Conservation (phyloP, 2,329 filamentous ascomycete species). For the Arthrinium phaeospermum region DNA sequence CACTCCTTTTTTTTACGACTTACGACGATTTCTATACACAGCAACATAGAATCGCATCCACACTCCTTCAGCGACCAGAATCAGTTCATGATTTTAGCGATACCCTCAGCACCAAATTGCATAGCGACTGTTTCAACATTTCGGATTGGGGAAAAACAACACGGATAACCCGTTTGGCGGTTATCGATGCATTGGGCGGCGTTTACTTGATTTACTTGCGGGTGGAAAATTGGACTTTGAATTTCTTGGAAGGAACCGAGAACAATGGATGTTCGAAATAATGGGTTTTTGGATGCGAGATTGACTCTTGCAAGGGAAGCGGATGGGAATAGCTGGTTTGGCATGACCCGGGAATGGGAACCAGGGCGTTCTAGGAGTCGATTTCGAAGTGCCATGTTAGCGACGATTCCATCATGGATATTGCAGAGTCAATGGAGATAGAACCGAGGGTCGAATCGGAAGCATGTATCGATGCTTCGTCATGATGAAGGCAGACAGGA, state of each 20-base stretch:
- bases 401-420: not conserved
- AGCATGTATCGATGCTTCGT: conserved; percentile 7
- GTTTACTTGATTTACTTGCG: conserved; percentile 29
- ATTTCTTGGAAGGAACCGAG: conserved; percentile 16
- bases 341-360: not conserved
- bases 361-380: not conserved
- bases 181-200: conserved; percentile 42
- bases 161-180: conserved; percentile 35
- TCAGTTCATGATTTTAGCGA: conserved; percentile 40
- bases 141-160: conserved; percentile 36
- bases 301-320: conserved; percentile 4
- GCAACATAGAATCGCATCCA: conserved; percentile 42
- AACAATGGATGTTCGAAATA: conserved; percentile 17
- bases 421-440: not conserved
- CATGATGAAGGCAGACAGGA: conserved; percentile 18
- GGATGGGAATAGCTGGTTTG: not conserved
- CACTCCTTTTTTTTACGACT: conserved; percentile 39
- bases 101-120: conserved; percentile 53
- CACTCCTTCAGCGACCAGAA: conserved; percentile 41
- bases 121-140: conserved; percentile 58
- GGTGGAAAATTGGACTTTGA: conserved; percentile 25
- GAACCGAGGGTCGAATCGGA: not conserved
- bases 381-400: not conserved
- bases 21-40: conserved; percentile 42
- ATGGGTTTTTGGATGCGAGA: conserved; percentile 2